Evolutionary conservation across 2,329 filamentous ascomycete species (phyloP).

Genomic region (Fusarium sarcochroum): DNA sequence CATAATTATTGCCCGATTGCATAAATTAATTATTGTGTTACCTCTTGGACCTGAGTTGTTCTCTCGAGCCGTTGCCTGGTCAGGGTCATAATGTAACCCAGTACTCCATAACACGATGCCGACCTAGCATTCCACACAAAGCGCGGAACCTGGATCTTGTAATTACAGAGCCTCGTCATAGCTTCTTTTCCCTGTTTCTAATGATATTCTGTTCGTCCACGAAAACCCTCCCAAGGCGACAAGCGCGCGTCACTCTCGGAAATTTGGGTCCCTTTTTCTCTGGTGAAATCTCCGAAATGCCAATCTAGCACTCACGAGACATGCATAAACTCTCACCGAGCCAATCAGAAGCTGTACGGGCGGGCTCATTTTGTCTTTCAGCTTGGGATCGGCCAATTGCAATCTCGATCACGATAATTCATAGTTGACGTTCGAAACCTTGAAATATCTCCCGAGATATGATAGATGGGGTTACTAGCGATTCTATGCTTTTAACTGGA

Average conservation of each 20-base stretch:
- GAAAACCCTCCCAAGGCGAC: neutral
- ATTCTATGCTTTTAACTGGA: conserved; percentile 3
- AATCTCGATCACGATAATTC: conserved; percentile 11
- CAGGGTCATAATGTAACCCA: conserved; percentile 17
- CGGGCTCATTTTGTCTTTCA: conserved; percentile 25
- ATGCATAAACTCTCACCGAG: conserved; percentile 18
- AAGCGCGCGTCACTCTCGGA: conserved; percentile 40
- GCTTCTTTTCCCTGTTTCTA: conserved; percentile 32
- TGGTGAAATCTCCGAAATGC: conserved; percentile 41
- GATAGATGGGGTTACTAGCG: neutral
- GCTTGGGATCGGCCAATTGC: conserved; percentile 25
- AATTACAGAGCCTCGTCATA: conserved; percentile 27
- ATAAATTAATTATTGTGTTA: conserved; percentile 6
- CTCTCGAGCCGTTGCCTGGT: conserved; percentile 23
- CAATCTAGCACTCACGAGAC: conserved; percentile 37
- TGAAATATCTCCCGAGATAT: neutral
- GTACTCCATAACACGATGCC: conserved; percentile 4
- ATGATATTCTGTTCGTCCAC: neutral
- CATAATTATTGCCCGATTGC: neutral
- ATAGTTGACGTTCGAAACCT: conserved; percentile 5
- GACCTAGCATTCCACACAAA: conserved; percentile 21
- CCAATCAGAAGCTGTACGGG: conserved; percentile 36
- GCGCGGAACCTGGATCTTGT: conserved; percentile 2
- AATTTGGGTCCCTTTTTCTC: conserved; percentile 43
- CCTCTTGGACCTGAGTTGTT: conserved; percentile 5